Base-by-base conservation (phyloP, 176 grass and related monocot species). In the Aegilops bicornis region DNA sequence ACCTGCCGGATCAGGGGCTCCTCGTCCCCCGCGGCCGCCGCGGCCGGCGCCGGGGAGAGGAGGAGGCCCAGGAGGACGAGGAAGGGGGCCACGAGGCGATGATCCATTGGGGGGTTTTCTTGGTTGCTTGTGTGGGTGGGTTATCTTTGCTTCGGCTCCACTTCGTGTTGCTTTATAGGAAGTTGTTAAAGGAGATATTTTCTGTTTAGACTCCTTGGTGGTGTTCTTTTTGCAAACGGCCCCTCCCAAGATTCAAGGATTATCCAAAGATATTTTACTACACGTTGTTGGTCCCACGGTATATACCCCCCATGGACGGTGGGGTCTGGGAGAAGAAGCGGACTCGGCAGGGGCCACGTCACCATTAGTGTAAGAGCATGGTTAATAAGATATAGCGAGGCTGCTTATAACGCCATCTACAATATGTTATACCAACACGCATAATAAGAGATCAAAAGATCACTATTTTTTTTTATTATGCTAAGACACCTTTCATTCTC, bases 1-100 rank as follows among this genome's bases (percentile, higher is more conserved):
- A 97, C 94, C 84, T 97, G 90, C 24, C 84, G 90, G 87, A 97
- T 97, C 70, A 97, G 69, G 14, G 90, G 89, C n/a, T 90, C 89
- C 16, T 86, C 82, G 33, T 73, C 82, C 5, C 42, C 35, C 8
- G 22, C 76, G 39, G 89, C 56, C 25, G 69, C 37, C 33, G 82
- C 64, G 0, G 43, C 27, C 31, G 76, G 48, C 52, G 11, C 80
- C 20, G 71, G 60, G 7, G 80, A 56, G 54, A 91, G 23, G 79
- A 86, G 69, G 79, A 76, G 58, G 59, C 82, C 13, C 52, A 79
- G 20, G 62, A 86, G 66, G 54, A 87, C 37, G 83, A 92, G 15
- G 24, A 75, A 50, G 31, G 84, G 59, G 54, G 69, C 61, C 56
- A 84, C 66, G 80, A 87, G 88, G 80, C 74, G 76, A 76, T 20